phyloP scores from a whole-genome alignment of 139 green algal genomes.

The Chlorella sp. region DNA sequence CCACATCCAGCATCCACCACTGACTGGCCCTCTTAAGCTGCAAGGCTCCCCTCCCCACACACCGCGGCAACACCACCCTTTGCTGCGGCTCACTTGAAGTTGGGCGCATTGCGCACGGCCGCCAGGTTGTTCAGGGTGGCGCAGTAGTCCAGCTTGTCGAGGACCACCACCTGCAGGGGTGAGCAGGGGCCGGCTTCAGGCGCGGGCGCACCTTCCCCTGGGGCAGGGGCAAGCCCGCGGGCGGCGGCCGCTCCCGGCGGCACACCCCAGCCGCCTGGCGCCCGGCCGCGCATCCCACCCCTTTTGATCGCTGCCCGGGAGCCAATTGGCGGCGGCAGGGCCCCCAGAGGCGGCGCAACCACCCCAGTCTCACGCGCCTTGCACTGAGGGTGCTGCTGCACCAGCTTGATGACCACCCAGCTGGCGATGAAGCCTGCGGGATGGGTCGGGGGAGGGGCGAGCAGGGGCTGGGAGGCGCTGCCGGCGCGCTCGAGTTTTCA shows the following conservation, averaged over 20 bases:
- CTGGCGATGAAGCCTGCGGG: constrained; percentile 88
- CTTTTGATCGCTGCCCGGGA: too few species aligned
- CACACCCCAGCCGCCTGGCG: not conserved
- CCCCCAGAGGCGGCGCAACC: not conserved
- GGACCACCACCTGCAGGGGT: constrained; percentile 79
- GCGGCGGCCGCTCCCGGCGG: not conserved
- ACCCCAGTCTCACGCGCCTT: constrained; percentile 66
- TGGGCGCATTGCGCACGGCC: constrained; percentile 56
- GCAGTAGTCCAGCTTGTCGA: constrained; percentile 99
- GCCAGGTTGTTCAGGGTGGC: constrained; percentile 87
- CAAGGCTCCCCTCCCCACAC: too few species aligned
- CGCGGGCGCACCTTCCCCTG: too few species aligned
- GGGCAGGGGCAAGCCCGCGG: not conserved
- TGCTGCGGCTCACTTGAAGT: constrained; percentile 77
- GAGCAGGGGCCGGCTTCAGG: not conserved
- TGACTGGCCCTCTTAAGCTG: too few species aligned
- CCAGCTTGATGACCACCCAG: constrained; percentile 82
- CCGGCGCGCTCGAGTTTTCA: too few species aligned
- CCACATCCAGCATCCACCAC: too few species aligned
- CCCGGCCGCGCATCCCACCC: not conserved
- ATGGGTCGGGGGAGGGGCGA: not conserved
- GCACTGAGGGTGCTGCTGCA: constrained; percentile 82
- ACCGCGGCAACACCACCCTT: too few species aligned
- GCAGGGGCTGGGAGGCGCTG: not conserved
- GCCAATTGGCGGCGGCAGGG: not conserved